Evolutionary conservation across 768 basidiomycete species (phyloP), one percentile per base, ranked within the genome.

Genomic region (Cytidiella melzeri): DNA sequence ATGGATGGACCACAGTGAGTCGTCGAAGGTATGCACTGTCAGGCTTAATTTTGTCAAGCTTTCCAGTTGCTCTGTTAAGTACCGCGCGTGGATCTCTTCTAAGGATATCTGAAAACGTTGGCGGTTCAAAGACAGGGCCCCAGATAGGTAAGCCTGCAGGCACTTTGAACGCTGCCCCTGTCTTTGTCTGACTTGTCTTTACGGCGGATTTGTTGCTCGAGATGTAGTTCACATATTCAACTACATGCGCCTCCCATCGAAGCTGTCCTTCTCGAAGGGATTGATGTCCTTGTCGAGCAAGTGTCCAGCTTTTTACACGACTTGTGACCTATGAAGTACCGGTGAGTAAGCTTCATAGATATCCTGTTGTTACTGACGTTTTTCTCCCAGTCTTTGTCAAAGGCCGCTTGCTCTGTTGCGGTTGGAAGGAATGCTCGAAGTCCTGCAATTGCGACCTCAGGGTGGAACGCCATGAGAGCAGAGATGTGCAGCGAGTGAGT

Each of bases 161-260:
- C 0, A 58, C 56, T 40, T 61, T 58, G 9, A 59, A 37, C 7
- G 59, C 45, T 20, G 52, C 53, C 5, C 59, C 47, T 6, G 56
- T 50, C 36, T 59, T 56, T 13, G 59, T 56, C 41, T 61, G 59
- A 2, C 47, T 47, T 5, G 39, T 36, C n/a, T 43, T 30, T 3
- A 52, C 50, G 10, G 36, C 26, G 21, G 55, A 27, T 12, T 47
- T 55, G 10, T 28, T 24, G 23, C 45, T 41, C 26, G 48, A 41
- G 23, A 63, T n/a, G 26, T 48, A 55, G 37, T 48, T 43, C 12
- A 63, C 57, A 27, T 64, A 61, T 46, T 59, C 52, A 9, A 60
- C 54, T 11, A 63, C 43, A n/a, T 59, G 21, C 2, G 59, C 54
- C 19, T 52, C 62, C 54, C 55, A 61, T 34, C 50, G 41, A 19